Evolutionary conservation across 2,329 filamentous ascomycete species (phyloP), one percentile per base, ranked within the genome.

Genomic region (Stachybotrys elegans): DNA sequence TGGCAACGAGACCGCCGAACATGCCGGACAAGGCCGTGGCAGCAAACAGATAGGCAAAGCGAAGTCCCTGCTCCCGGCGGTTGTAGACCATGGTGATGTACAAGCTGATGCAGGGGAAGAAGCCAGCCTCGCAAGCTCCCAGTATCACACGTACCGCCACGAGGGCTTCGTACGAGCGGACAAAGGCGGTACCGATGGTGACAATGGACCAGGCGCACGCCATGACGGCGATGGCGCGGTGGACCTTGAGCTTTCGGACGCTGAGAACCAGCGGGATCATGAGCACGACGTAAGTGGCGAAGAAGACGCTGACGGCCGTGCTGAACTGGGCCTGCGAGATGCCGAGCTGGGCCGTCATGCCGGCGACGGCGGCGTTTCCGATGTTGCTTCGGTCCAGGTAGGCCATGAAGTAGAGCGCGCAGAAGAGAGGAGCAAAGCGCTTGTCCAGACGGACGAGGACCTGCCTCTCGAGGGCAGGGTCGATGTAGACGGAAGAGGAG

Each of bases 1-100:
- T 62, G 7, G 65, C 66, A n/a, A 71, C 61, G 14, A 71, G 55
- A 14, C 67, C 67, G 3, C 63, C 63, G 44, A 70, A 69, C 6
- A 62, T 59, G 19, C 60, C 63, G 27, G 67, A 61, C 9, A 69
- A 46, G 19, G 63, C 62, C 37, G 63, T 63, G n/a, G 62, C 61
- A 4, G 60, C 59, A 35, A 68, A 70, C 23, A 70, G 52, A 23
- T 69, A 61, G 32, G 65, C 61, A 17, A 59, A 50, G 25, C 66
- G 46, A 19, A 46, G 17, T 22, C 40, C 44, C 16, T 46, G 44
- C 22, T 48, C 46, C 13, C 42, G 34, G 3, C 37, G 46, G 14
- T 43, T 22, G 43, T 48, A 48, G 27, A 45, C 44, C 8, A 43
- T 45, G 39, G 37, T 45, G 21, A 48, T 32, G 20, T 48, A 48